Base-by-base conservation (phyloP, 2,329 filamentous ascomycete species). In the Aureobasidium melanogenum region DNA sequence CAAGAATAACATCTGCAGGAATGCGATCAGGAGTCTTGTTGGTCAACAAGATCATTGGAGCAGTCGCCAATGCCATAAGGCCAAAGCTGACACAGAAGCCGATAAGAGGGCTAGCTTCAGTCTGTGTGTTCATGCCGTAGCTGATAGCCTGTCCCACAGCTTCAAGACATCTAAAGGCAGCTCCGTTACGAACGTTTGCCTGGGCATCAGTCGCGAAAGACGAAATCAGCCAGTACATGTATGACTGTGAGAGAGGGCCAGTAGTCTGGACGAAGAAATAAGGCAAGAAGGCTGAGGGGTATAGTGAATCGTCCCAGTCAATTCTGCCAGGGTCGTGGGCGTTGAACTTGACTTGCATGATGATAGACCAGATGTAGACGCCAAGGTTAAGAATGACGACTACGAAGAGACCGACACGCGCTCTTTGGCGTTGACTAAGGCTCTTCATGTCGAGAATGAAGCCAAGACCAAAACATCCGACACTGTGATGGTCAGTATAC, bases 391-490 rank as follows among this genome's bases (percentile, higher is more conserved):
- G 72, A n/a, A 76, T 67, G 2, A 77, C 73, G 5, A 80, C 76
- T 3, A 71, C 75, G 63, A 75, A 75, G 7, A 80, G 72, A 51
- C 77, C 77, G 5, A 76, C 62, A 61, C 80, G 77, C 17, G 77
- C 78, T 14, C 78, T 73, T 22, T 77, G 75, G 9, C 78, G 69
- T 65, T 82, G 66, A 82, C 88, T 9, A 77, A 83, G 64, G 84
- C 88, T 28, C 74, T 95, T 60, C 83, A 88, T 67, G 74, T 78
- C 60, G 86, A 84, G 77, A 80, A 94, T 75, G 61, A 79, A 80
- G 1, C 77, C 77, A 5, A 79, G 74, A 44, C 76, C 78, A 57
- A 80, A 80, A 65, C 77, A 80, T 22, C 77, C 77, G 38, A 79
- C 59, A 39, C 57, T 68, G 28, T 69, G 14, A 76, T 14, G 48